Evolutionary conservation across 2,329 filamentous ascomycete genomes (phyloP), one percentile per base, ranked within the genome.

Genomic region (Tricladium varicosporioides): DNA sequence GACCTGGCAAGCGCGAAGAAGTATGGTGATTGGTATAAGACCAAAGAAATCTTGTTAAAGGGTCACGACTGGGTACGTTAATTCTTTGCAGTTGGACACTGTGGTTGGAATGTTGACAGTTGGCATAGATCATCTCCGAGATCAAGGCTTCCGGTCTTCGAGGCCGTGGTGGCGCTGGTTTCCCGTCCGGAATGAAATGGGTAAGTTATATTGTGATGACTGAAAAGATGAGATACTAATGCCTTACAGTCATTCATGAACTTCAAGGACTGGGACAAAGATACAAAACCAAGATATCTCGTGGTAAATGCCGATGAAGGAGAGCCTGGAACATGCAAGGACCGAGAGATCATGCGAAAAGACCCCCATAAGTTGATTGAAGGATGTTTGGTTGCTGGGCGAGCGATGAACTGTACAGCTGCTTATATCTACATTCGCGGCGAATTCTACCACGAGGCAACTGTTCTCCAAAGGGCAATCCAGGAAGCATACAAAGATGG

Each of bases 351-450:
- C 67, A 99, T 99, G 94, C 92, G 94, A 77, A 99, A 99, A 80
- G 94, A 99, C 74, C 94, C 94, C 62, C 94, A 99, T 82, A 99
- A 99, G 83, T 89, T 99, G 64, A 81, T 99, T 71, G 94, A 99
- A 79, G 94, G 94, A 73, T 99, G 94, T 76, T 81, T 99, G 63
- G 88, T 99, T 49, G 92, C 94, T 65, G 94, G 94, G 52, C 89
- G 94, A 72, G 92, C 94, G 72, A 99, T 99, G 94, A 99, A 99
- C 79, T 94, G 92, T 71, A 94, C 91, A 48, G 94, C 94, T 58
- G 94, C 94, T 66, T 99, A 99, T 79, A 99, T 99, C 74, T 99
- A 99, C 77, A 99, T 99, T 70, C 92, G 94, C 73, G 94, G 94
- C 72, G 94, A 99, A 77, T 99, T 99, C 75, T 91, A 96, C 73